Base-by-base conservation (phyloP, 2,329 filamentous ascomycete species). In the Sporothrix brunneoviolacea region DNA sequence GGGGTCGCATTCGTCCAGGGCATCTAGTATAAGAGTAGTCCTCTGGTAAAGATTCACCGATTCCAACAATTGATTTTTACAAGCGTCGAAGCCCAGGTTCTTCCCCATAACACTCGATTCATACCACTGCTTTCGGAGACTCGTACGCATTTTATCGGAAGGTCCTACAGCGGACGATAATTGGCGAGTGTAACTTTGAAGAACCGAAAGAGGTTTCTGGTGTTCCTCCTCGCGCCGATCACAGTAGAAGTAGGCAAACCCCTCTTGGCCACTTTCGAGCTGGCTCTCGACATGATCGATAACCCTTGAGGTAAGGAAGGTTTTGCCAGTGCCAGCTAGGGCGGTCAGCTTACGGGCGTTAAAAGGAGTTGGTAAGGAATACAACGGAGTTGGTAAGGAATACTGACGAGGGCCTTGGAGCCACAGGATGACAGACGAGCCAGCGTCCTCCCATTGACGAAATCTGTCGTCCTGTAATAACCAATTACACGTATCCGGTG, bases 211-310 rank as follows among this genome's bases (percentile, higher is more conserved):
- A 7, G 65, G 59, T 13, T 66, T 49, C 35, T 57, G 53, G 8
- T 61, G 60, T 6, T 55, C 47, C 9, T 48, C 44, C 35, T 61
- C 60, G 50, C 62, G 61, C 15, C 61, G 57, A 36, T 64, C 62
- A 57, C 63, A 65, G 57, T 67, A 67, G 53, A 68, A 68, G 51
- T 60, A 66, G 13, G 63, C 65, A 40, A 67, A 55, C 2, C 54
- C 57, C 39, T 64, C 61, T 3, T 33, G 28, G 27, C 22, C 37
- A 4, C 38, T 38, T 27, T 24, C 35, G 10, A 53, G 21, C 4
- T 35, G 40, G 42, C 18, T 27, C n/a, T 50, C 41, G 21, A 53
- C 15, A 27, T 52, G 38, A 18, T 56, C 54, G 32, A 57, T 53
- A 13, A 58, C 56, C 13, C 48, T 47, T 16, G 56, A 57, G 0